These are phyloP conservation scores for Clathrus columnatus DNA, from an alignment of 768 basidiomycete species.

Conservation along the genomic window DNA sequence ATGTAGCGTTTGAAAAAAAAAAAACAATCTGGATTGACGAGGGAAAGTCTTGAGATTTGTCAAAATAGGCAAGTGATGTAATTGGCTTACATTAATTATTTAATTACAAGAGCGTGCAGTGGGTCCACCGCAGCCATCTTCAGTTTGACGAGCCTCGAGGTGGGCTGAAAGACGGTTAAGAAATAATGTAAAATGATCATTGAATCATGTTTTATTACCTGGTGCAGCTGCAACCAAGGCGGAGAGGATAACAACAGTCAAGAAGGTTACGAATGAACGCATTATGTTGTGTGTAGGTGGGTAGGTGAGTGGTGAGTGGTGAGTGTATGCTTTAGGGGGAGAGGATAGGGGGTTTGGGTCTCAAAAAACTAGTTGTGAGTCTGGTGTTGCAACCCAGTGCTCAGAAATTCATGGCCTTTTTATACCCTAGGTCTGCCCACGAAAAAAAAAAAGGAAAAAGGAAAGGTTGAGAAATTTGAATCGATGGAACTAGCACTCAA, in stretches of 20 bases:
- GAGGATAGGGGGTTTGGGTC: background rate
- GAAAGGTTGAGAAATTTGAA: background rate
- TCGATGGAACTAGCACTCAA: no score
- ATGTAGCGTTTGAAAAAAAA: no score
- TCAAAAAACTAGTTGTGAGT: background rate
- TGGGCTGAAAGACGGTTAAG: background rate
- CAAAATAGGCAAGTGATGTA: background rate
- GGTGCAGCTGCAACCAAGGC: background rate
- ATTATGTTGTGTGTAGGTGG: background rate
- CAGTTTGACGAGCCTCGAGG: constrained; percentile 1
- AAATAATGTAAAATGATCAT: background rate
- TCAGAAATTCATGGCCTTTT: background rate
- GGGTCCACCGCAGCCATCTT: constrained; percentile 6
- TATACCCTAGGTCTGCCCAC: background rate
- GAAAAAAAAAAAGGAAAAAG: background rate
- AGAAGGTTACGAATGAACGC: constrained; percentile 1
- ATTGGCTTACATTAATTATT: background rate
- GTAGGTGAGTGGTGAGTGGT: background rate
- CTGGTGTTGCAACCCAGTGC: background rate
- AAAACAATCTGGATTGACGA: no score
- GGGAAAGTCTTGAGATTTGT: background rate
- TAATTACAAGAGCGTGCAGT: constrained; percentile 9
- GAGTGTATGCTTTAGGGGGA: background rate
- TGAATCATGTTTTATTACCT: background rate
- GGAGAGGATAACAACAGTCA: background rate